Percentiles rank a stretch among this genome's conserved stretches.
phyloP scores from a whole-genome alignment of 2,329 filamentous ascomycete species.

The Ceratocystis harringtonii region DNA sequence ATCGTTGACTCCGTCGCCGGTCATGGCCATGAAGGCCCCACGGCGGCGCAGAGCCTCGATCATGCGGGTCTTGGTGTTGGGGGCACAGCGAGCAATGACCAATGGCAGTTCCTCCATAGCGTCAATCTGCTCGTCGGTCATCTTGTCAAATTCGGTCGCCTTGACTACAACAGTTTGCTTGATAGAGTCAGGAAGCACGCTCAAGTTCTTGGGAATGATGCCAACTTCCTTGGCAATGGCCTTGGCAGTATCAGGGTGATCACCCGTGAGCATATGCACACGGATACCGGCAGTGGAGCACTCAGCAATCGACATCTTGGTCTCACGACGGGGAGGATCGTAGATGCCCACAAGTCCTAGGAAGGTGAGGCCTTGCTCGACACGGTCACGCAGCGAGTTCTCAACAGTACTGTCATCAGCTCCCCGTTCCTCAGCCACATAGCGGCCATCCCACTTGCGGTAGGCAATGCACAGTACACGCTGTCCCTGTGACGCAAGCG shows the following conservation, averaged over 20 bases:
- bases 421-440: slow-evolving; percentile 24
- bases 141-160: slow-evolving; percentile 62
- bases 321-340: slow-evolving; percentile 71
- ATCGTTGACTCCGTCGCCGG: slow-evolving; percentile 78
- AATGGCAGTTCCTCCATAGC: slow-evolving; percentile 58
- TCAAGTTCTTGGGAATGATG: slow-evolving; percentile 52
- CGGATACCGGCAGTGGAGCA: slow-evolving; percentile 60
- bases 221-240: slow-evolving; percentile 68
- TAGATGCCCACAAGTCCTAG: slow-evolving; percentile 76
- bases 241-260: slow-evolving; percentile 62
- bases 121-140: slow-evolving; percentile 63
- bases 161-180: slow-evolving; percentile 58
- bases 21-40: slow-evolving; percentile 68
- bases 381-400: slow-evolving; percentile 37
- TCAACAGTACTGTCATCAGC: slow-evolving; percentile 21
- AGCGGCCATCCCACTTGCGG: slow-evolving; percentile 40
- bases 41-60: slow-evolving; percentile 74
- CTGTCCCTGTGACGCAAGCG: slow-evolving; percentile 50
- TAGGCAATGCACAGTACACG: slow-evolving; percentile 59
- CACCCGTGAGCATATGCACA: slow-evolving; percentile 75
- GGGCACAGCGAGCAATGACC: slow-evolving; percentile 71
- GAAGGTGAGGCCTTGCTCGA: slow-evolving; percentile 57
- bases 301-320: slow-evolving; percentile 53
- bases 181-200: slow-evolving; percentile 44
- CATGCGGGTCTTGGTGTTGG: slow-evolving; percentile 80